A percentile compares a stretch with the other conserved stretches of the same genome.
Conservation (phyloP, 2,329 filamentous ascomycete species). For the Pleoardoris graminearum region DNA sequence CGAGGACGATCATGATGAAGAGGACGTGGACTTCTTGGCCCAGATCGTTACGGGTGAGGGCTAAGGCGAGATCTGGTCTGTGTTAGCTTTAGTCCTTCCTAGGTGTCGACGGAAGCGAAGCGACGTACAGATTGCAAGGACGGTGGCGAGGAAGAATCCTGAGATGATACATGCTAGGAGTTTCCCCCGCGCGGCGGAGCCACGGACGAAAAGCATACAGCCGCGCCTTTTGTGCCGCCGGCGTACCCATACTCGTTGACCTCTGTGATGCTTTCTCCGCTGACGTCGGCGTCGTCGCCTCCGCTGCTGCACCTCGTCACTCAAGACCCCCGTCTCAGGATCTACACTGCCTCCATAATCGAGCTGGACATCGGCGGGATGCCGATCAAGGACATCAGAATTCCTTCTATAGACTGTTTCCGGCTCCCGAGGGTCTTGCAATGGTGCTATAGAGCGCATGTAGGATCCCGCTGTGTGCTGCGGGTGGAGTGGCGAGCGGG, state of each 20-base stretch:
- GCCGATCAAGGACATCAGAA: slow-evolving; percentile 15
- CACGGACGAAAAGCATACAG: slow-evolving; percentile 26
- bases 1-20: slow-evolving; percentile 75
- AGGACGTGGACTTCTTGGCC: slow-evolving; percentile 77
- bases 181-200: slow-evolving; percentile 37
- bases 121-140: slow-evolving; percentile 68
- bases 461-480: slow-evolving; percentile 45
- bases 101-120: neutral
- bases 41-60: slow-evolving; percentile 65
- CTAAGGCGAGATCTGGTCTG: slow-evolving; percentile 69
- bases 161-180: slow-evolving; percentile 61
- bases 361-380: slow-evolving; percentile 39
- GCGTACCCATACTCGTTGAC: slow-evolving; percentile 36
- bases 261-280: slow-evolving; percentile 32
- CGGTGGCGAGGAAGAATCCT: slow-evolving; percentile 61
- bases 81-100: slow-evolving; percentile 12
- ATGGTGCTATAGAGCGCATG: slow-evolving; percentile 33
- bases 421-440: slow-evolving; percentile 27
- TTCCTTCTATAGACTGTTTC: slow-evolving; percentile 21
- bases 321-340: slow-evolving; percentile 55
- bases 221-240: slow-evolving; percentile 20
- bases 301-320: slow-evolving; percentile 46
- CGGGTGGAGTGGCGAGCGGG: slow-evolving; percentile 33
- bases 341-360: slow-evolving; percentile 49
- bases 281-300: slow-evolving; percentile 42